Base-by-base conservation (phyloP, 441 rosid genomes). In the Biscutella auriculata region DNA sequence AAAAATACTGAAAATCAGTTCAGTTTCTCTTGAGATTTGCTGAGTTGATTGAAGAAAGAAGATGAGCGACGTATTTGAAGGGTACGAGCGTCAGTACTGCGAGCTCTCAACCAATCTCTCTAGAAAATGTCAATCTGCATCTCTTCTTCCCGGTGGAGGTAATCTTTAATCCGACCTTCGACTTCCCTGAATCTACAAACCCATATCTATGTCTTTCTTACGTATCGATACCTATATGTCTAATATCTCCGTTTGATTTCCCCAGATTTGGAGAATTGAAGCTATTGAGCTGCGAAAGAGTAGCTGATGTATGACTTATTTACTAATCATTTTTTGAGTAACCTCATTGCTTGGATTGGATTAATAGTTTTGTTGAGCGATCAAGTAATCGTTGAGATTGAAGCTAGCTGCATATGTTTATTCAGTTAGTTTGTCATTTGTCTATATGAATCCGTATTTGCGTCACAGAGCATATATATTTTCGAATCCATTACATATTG, bases 11-110 rank as follows among this genome's bases (percentile, higher is more conserved):
- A 10, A 36, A 28, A 9, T 46, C 40, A 46, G 34, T 15, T 41
- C 2, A 10, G 39, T 13, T 14, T n/a, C 36, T 11, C 2, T 14
- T 2, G 15, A 57, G 35, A 56, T 65, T 37, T n/a, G 15, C 3
- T 11, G n/a, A 12, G 35, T 52, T 8, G 63, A 19, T 19, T 19
- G 23, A 19, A 19, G 23, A 19, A 19, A 19, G 23, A 77, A 67
- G 70, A 84, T 84, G 91, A 84, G 85, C 60, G 83, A 77, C 34
- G 85, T 78, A 9, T 84, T 84, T 48, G 87, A 84, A 69, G 83
- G 83, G 2, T 84, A 84, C 80, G 91, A 81, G 62, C 80, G 87
- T 0, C 87, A 78, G 42, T 84, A 84, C 76, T 84, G 87, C 62
- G 91, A 84, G 68, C 85, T 84, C 75, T 84, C 91, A 9, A 75